phyloP scores from a whole-genome alignment of 441 rosid genomes.

The Populus hybrid region DNA sequence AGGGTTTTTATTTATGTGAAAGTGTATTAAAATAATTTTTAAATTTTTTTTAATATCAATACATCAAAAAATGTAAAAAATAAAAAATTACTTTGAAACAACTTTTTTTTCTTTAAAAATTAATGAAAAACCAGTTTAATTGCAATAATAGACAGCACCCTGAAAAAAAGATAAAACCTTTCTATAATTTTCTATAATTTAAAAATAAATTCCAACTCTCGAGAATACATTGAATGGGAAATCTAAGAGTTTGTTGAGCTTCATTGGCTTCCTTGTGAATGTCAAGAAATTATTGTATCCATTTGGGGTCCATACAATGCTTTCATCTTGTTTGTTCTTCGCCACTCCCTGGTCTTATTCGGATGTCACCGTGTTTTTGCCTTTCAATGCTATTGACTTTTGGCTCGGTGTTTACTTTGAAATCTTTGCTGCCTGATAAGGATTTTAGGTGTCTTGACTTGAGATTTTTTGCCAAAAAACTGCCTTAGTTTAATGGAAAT shows the following conservation, averaged over 20 bases:
- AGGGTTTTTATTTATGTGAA: no score
- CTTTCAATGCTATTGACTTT: background rate
- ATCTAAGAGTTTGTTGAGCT: background rate
- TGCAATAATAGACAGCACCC: no score
- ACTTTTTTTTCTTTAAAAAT: no score
- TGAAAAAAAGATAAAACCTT: no score
- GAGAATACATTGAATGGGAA: background rate
- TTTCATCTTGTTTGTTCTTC: background rate
- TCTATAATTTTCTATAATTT: background rate
- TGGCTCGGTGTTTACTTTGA: background rate
- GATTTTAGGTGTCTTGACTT: background rate
- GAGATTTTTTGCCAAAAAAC: background rate
- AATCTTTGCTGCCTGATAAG: background rate
- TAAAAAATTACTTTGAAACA: no score
- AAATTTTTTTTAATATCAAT: no score
- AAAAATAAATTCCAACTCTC: background rate
- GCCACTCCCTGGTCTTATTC: background rate
- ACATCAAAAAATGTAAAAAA: no score
- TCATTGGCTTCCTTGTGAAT: background rate
- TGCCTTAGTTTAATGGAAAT: background rate
- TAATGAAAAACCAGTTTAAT: no score
- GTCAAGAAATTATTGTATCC: background rate
- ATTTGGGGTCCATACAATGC: background rate
- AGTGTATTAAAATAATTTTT: no score
- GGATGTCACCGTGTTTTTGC: background rate